Evolutionary conservation across 2,329 filamentous ascomycete genomes (phyloP).

Genomic region (Phyllosticta paracitricarpa): DNA sequence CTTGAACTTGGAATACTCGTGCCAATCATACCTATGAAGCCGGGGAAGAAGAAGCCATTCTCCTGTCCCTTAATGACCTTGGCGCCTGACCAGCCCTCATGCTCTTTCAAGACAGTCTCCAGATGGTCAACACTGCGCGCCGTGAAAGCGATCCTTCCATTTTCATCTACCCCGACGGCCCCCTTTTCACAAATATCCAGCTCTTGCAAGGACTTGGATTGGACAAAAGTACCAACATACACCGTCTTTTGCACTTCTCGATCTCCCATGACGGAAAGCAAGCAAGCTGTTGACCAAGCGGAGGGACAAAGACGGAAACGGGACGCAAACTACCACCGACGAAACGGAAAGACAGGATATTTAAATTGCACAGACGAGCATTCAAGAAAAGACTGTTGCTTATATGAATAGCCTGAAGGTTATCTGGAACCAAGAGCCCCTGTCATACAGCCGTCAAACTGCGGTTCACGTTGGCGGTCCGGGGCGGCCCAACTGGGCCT

Average conservation of each 20-base stretch:
- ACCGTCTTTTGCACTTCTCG: conserved; percentile 20
- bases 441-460: not conserved
- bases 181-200: conserved; percentile 40
- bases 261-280: not conserved
- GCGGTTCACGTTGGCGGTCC: not conserved
- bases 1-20: not conserved
- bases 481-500: not conserved
- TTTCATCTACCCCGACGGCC: conserved; percentile 42
- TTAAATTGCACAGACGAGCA: not conserved
- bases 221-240: conserved; percentile 54
- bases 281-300: not conserved
- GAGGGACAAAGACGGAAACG: not conserved
- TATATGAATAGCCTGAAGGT: not conserved
- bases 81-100: conserved; percentile 31
- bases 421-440: not conserved
- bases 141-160: conserved; percentile 42
- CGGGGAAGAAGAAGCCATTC: conserved; percentile 71
- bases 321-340: not conserved
- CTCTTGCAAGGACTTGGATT: conserved; percentile 39
- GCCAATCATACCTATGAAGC: conserved; percentile 56
- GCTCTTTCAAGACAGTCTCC: conserved; percentile 16
- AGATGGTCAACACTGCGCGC: conserved; percentile 23
- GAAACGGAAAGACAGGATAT: not conserved
- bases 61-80: conserved; percentile 29
- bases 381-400: not conserved